These are phyloP conservation scores for Trypanosoma cruzi DNA, from an alignment of 208 protist genomes.

Conservation along the genomic window DNA sequence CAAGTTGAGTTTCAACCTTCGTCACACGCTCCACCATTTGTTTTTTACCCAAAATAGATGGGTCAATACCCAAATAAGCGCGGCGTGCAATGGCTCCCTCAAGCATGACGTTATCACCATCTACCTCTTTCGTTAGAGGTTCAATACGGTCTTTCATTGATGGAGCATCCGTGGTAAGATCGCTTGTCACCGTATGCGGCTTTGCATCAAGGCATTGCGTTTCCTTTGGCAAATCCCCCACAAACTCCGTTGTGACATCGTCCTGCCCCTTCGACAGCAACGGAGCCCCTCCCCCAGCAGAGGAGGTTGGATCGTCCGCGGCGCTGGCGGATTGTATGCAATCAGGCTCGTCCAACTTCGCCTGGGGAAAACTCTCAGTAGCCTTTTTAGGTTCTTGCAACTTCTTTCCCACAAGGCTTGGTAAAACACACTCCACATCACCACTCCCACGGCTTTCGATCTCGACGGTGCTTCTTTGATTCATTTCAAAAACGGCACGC, in stretches of 20 bases:
- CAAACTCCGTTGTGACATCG: not conserved
- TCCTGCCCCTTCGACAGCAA: not conserved
- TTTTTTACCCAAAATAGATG: not conserved
- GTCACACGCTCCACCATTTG: not conserved
- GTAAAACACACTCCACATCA: not conserved
- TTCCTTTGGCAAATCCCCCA: not conserved
- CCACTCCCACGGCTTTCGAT: not conserved
- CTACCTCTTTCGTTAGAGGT: not conserved
- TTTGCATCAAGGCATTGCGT: not conserved
- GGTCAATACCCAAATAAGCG: not conserved
- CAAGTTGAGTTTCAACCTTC: not conserved
- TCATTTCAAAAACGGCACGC: not conserved
- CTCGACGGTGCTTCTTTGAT: too few species aligned
- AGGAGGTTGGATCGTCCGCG: not conserved
- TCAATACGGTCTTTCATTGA: not conserved
- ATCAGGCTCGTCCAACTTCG: not conserved
- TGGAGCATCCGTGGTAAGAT: not conserved
- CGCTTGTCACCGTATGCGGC: not conserved
- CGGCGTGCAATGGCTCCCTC: constrained; percentile 2
- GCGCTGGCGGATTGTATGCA: not conserved
- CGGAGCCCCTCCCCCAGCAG: not conserved
- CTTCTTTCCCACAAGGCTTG: not conserved
- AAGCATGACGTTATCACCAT: not conserved
- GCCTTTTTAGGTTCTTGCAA: not conserved
- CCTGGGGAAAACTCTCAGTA: not conserved